These are phyloP conservation scores for Lojkania enalia DNA, from an alignment of 2,329 filamentous ascomycete species.

Conservation along the genomic window DNA sequence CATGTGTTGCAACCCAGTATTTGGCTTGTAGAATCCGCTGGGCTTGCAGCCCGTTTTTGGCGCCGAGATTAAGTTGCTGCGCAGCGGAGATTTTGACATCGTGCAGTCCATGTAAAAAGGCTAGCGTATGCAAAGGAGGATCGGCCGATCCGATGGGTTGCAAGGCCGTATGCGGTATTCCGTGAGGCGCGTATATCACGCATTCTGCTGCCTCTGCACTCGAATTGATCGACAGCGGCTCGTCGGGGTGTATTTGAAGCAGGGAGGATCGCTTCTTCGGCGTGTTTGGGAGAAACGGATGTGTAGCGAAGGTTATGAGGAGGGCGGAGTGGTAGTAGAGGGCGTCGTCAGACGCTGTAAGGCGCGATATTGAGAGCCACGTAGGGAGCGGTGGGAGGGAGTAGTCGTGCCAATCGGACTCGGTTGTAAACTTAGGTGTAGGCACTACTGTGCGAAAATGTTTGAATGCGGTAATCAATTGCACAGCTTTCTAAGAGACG, in stretches of 20 bases:
- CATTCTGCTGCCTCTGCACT: constrained; percentile 52
- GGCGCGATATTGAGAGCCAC: constrained; percentile 64
- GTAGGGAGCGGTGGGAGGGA: constrained; percentile 55
- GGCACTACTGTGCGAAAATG: constrained; percentile 62
- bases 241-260: constrained; percentile 35
- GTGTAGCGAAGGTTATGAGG: constrained; percentile 58
- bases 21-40: constrained; percentile 57
- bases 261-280: constrained; percentile 35
- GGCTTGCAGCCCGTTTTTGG: constrained; percentile 62
- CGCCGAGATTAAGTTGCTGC: constrained; percentile 67
- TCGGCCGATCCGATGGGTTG: constrained; percentile 47
- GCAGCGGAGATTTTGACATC: constrained; percentile 57
- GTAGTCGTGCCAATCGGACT: constrained; percentile 51
- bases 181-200: constrained; percentile 67
- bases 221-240: constrained; percentile 10
- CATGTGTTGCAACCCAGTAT: constrained; percentile 69
- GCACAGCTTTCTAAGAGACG: constrained; percentile 54
- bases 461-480: constrained; percentile 59
- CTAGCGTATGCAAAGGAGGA: constrained; percentile 57
- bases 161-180: constrained; percentile 56
- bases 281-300: constrained; percentile 31
- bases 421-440: constrained; percentile 51
- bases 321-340: constrained; percentile 63
- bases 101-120: constrained; percentile 66
- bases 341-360: constrained; percentile 58